A percentile compares a stretch with the other conserved stretches of the same genome.
Evolutionary conservation across 495 filamentous ascomycete species (phyloP).

Genomic region (Trichoderma orchidacearum): DNA sequence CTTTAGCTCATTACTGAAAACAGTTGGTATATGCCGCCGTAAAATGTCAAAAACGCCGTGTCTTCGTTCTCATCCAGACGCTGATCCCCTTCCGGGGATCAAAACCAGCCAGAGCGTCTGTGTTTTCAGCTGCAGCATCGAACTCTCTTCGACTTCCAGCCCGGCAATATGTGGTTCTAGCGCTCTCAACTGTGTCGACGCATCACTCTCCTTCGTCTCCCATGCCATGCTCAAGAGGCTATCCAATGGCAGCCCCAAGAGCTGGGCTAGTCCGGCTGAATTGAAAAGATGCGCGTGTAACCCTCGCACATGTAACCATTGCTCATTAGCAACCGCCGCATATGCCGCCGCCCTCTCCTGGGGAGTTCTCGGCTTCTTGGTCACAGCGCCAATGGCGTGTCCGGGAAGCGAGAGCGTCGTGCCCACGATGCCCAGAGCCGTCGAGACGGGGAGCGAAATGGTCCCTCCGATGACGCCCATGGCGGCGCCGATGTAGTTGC

Average conservation of each 20-base stretch:
- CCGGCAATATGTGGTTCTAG: slow-evolving; percentile 8
- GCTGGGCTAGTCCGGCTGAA: slow-evolving; percentile 9
- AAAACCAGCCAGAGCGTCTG: slow-evolving; percentile 14
- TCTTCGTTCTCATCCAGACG: not conserved
- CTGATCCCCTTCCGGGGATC: not conserved
- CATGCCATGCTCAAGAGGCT: slow-evolving; percentile 6
- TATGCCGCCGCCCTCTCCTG: slow-evolving; percentile 15
- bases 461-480: slow-evolving; percentile 8
- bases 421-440: slow-evolving; percentile 11
- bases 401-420: slow-evolving; percentile 10
- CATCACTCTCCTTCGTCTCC: slow-evolving; percentile 1
- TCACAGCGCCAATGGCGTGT: slow-evolving; percentile 8
- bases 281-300: slow-evolving; percentile 11
- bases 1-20: not conserved
- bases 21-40: not conserved
- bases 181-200: slow-evolving; percentile 8
- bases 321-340: slow-evolving; percentile 11
- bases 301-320: slow-evolving; percentile 13
- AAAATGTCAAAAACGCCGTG: not conserved
- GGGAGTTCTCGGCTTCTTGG: slow-evolving; percentile 13
- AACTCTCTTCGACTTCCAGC: slow-evolving; percentile 2
- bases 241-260: slow-evolving; percentile 6
- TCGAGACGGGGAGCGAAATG: slow-evolving; percentile 11
- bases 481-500: slow-evolving; percentile 13
- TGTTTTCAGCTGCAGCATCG: slow-evolving; percentile 7